phyloP scores from a whole-genome alignment of 139 green algal species.

The Dunaliella primolecta region DNA sequence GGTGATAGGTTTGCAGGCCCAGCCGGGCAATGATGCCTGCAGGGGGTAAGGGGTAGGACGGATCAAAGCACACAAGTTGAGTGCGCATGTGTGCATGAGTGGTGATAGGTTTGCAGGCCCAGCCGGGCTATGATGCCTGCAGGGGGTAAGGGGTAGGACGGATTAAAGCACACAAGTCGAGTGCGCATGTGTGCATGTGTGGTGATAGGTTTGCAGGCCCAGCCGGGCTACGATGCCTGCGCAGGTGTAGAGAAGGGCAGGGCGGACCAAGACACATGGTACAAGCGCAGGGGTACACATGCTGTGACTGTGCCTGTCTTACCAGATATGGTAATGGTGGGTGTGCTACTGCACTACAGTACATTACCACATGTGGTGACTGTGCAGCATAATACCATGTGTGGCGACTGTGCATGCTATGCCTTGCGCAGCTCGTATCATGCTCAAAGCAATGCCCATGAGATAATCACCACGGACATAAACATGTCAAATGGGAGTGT shows the following conservation, averaged over 20 bases:
- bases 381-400: no score
- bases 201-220: slow-evolving; percentile 38
- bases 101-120: slow-evolving; percentile 38
- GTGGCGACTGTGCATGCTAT: no score
- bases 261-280: not conserved
- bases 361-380: no score
- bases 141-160: not conserved
- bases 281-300: not conserved
- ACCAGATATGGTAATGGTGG: not conserved
- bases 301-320: not conserved
- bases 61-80: not conserved
- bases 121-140: slow-evolving; percentile 31
- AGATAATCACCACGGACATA: no score
- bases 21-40: slow-evolving; percentile 31
- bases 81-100: not conserved
- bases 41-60: not conserved
- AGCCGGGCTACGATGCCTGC: slow-evolving; percentile 31
- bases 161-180: not conserved
- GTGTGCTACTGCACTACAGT: no score
- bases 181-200: not conserved
- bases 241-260: not conserved
- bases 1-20: slow-evolving; percentile 38
- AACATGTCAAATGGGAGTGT: no score
- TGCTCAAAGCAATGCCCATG: no score
- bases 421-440: no score